Evolutionary conservation across 2,329 filamentous ascomycete genomes (phyloP).

Genomic region (Cladophialophora immunda): DNA sequence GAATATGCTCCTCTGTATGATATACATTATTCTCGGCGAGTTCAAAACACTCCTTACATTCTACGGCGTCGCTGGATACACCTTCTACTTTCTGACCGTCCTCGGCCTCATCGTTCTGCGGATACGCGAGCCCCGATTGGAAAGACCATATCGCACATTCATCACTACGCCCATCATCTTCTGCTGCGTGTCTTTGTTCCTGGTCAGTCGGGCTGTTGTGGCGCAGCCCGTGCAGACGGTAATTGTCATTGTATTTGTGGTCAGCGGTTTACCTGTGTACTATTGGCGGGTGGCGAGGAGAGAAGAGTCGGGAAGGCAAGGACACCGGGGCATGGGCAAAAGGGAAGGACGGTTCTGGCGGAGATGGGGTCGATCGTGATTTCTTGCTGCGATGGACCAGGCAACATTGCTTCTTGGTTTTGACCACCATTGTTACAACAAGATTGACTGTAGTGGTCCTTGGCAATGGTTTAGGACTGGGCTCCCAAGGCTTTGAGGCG

Average conservation of each 20-base stretch:
- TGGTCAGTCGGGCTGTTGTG: slow-evolving; percentile 88
- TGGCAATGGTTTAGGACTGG: not conserved
- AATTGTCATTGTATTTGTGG: slow-evolving; percentile 84
- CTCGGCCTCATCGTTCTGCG: slow-evolving; percentile 90
- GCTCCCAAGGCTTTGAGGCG: too few relatives aligned
- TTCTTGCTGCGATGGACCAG: not conserved
- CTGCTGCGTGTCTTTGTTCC: slow-evolving; percentile 94
- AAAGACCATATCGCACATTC: slow-evolving; percentile 94
- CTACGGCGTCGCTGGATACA: slow-evolving; percentile 96
- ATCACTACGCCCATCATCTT: slow-evolving; percentile 97
- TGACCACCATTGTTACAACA: not conserved
- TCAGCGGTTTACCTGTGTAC: slow-evolving; percentile 84
- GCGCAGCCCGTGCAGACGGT: slow-evolving; percentile 90
- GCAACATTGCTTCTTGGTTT: not conserved
- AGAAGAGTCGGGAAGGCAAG: slow-evolving; percentile 29
- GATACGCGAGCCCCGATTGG: slow-evolving; percentile 84
- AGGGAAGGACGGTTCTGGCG: slow-evolving; percentile 51
- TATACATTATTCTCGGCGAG: slow-evolving; percentile 86
- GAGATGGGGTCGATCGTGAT: slow-evolving; percentile 41
- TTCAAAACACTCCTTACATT: slow-evolving; percentile 94
- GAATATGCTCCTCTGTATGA: slow-evolving; percentile 75
- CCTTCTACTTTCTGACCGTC: slow-evolving; percentile 96
- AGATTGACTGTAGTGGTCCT: not conserved
- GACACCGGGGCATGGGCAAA: slow-evolving; percentile 35
- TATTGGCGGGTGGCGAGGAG: slow-evolving; percentile 80